Evolutionary conservation across 169 alveolate species (phyloP).

Genomic region (Plasmodium gaboni): DNA sequence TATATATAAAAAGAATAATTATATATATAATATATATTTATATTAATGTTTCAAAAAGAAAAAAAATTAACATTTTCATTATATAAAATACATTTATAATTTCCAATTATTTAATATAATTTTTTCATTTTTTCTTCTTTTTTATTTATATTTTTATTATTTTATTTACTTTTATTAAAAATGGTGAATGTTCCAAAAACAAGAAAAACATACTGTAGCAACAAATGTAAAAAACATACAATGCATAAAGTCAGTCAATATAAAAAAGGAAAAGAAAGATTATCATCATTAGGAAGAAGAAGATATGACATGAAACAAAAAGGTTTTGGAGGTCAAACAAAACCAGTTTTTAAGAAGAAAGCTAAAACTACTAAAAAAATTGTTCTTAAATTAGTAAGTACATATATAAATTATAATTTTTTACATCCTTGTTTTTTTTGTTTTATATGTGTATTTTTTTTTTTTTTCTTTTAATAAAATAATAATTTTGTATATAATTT

Average conservation of each 20-base stretch:
- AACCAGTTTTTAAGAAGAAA: slow-evolving; percentile 98
- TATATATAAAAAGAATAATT: not conserved
- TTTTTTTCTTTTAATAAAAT: no score
- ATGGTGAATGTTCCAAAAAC: slow-evolving; percentile 96
- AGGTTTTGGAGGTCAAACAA: slow-evolving; percentile 99
- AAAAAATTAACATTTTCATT: slow-evolving; percentile 2
- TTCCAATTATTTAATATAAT: no score
- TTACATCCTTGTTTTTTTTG: not conserved
- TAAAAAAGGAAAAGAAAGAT: slow-evolving; percentile 98
- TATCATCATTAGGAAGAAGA: slow-evolving; percentile 97
- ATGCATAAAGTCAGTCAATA: slow-evolving; percentile 97
- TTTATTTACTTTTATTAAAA: slow-evolving; percentile 5
- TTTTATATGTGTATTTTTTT: slow-evolving; percentile 89
- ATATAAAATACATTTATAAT: not conserved
- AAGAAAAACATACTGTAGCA: slow-evolving; percentile 92
- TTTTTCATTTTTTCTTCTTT: no score
- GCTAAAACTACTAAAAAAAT: slow-evolving; percentile 99
- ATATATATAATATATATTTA: slow-evolving; percentile 2
- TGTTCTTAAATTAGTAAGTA: slow-evolving; percentile 93
- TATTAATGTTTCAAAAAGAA: not conserved
- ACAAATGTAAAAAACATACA: slow-evolving; percentile 94
- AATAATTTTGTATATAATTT: no score
- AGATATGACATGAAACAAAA: slow-evolving; percentile 99
- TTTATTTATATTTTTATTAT: not conserved
- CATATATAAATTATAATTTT: not conserved